Evolutionary conservation across 1,139 yeast genomes (phyloP).

Genomic region (Zhuliangozyma parablackwelliae): DNA sequence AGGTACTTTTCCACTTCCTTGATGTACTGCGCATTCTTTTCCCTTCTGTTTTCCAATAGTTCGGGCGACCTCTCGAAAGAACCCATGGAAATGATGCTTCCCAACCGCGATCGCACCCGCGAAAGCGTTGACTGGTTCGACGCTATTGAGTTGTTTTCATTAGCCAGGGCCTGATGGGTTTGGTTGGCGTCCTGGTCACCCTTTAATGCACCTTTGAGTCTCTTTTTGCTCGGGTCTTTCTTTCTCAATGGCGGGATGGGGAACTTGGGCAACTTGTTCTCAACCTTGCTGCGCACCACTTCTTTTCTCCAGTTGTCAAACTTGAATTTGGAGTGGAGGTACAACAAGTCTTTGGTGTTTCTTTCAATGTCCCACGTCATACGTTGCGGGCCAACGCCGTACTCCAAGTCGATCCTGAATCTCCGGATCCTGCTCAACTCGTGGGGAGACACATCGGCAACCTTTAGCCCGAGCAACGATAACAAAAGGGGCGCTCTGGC

Average conservation of each 20-base stretch:
- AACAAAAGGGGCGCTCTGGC: constrained; percentile 79
- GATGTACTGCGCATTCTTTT: constrained; percentile 35
- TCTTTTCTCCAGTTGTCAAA: constrained; percentile 40
- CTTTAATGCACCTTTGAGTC: too few species aligned
- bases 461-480: constrained; percentile 63
- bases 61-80: constrained; percentile 31
- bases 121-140: constrained; percentile 13
- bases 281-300: constrained; percentile 22
- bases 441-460: constrained; percentile 49
- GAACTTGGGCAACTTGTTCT: constrained; percentile 24
- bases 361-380: constrained; percentile 78
- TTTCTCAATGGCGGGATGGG: constrained; percentile 28
- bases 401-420: constrained; percentile 71
- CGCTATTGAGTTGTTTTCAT: constrained; percentile 5
- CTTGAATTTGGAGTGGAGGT: constrained; percentile 65
- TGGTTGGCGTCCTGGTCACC: too few species aligned
- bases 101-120: constrained; percentile 28
- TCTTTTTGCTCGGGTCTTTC: constrained; percentile 5
- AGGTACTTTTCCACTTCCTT: constrained; percentile 58
- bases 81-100: constrained; percentile 23
- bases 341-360: constrained; percentile 65
- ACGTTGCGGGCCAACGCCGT: constrained; percentile 80
- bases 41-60: constrained; percentile 17
- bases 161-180: not conserved
- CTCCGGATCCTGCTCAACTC: constrained; percentile 46